Base-by-base conservation (phyloP, 1,284 basidiomycete genomes). In the Sporisorium reilianum region DNA sequence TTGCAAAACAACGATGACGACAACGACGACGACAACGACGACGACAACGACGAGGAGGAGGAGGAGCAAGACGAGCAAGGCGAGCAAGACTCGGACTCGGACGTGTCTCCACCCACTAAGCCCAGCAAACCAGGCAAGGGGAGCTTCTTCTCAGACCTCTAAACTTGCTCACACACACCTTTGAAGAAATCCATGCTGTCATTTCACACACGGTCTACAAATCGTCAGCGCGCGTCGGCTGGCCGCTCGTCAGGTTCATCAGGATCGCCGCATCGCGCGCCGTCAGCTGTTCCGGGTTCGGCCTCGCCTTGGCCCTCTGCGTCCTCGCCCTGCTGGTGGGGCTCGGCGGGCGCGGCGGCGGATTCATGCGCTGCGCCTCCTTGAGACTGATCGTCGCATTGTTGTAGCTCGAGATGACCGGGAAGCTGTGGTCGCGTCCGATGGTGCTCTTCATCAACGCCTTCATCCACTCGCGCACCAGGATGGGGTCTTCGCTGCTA, bases 361-460 rank as follows among this genome's bases (percentile, higher is more conserved):
- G 94, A 80, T 93, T 94, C 92, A 98, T 93, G 9, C 95, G 90
- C 86, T 98, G 95, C 0, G 96, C 96, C 49, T 97, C 93, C 42
- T 91, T 90, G 41, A 99, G 89, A 2, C 95, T 93, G 38, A 99
- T 98, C 2, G 95, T 99, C 3, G 95, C 93, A 64, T 98, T 95
- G 84, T 97, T 97, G 87, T 94, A 95, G 2, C 94, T 97, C 7
- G 95, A 97, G 25, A 97, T 91, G 58, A 99, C 95, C 25, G 95
- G 93, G 75, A 81, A 75, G 40, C 62, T 76, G 52, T 77, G 71
- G 57, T 84, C 83, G 60, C 97, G 88, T 18, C 90, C 92, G 80
- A 99, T 99, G 5, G 96, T 98, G 2, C 95, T 93, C 86, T 99
- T 99, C 93, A 98, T 97, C 79, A 99, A 90, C 11, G 94, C 93